Evolutionary conservation across 345 rosid genomes (phyloP).

Genomic region (Cardamine resedifolia): DNA sequence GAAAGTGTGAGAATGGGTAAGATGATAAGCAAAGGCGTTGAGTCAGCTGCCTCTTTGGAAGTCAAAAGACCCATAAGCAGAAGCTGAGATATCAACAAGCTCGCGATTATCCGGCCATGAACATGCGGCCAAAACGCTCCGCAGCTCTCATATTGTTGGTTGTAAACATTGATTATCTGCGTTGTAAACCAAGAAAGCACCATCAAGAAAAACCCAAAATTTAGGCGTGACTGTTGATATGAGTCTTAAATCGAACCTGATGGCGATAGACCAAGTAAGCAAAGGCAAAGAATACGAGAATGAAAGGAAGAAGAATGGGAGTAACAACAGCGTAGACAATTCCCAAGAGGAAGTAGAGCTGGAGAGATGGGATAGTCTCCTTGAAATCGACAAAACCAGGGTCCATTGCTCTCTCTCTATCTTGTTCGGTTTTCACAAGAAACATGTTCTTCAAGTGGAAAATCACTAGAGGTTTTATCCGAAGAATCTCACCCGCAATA

Average conservation of each 20-base stretch:
- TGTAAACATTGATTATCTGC: slow-evolving; percentile 93
- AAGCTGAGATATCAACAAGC: slow-evolving; percentile 89
- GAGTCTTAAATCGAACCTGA: slow-evolving; percentile 56
- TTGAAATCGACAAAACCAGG: slow-evolving; percentile 84
- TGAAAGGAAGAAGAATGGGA: slow-evolving; percentile 94
- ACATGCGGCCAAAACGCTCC: slow-evolving; percentile 99
- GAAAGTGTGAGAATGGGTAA: slow-evolving; percentile 75
- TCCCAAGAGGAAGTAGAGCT: slow-evolving; percentile 92
- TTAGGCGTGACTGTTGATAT: background rate
- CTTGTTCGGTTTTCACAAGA: slow-evolving; percentile 85
- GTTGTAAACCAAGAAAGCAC: slow-evolving; percentile 11
- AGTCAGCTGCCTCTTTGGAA: slow-evolving; percentile 85
- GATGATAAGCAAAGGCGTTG: slow-evolving; percentile 77
- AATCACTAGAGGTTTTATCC: slow-evolving; percentile 75
- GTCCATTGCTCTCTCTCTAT: slow-evolving; percentile 80
- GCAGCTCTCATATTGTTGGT: slow-evolving; percentile 88
- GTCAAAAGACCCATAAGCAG: slow-evolving; percentile 81
- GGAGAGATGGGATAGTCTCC: slow-evolving; percentile 86
- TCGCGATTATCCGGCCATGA: slow-evolving; percentile 76
- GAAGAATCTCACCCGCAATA: slow-evolving; percentile 89
- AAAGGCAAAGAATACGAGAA: slow-evolving; percentile 81
- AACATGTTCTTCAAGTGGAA: slow-evolving; percentile 93
- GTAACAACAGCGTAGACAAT: slow-evolving; percentile 90
- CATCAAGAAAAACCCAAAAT: background rate
- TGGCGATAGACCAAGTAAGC: slow-evolving; percentile 96